A percentile compares a stretch with the other conserved stretches of the same genome.
phyloP scores from a whole-genome alignment of 345 rosid genomes.

The Arabidopsis thaliana region TAIR10.1 NC_003070.9:26225501-26226000 shows the following conservation, averaged over 20 bases:
- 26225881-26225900: constrained; percentile 65
- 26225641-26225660: constrained; percentile 56
- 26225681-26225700: constrained; percentile 58
- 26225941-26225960: constrained; percentile 85
- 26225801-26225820: neutral
- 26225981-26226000: constrained; percentile 33
- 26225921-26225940: constrained; percentile 87
- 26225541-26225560: constrained; percentile 47
- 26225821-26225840: constrained; percentile 68
- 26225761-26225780: neutral
- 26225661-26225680: constrained; percentile 51
- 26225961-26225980: constrained; percentile 81
- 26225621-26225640: constrained; percentile 56
- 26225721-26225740: constrained; percentile 61
- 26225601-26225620: constrained; percentile 53
- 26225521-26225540: constrained; percentile 46
- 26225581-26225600: constrained; percentile 49
- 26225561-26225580: constrained; percentile 46
- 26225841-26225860: constrained; percentile 58
- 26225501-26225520: constrained; percentile 52
- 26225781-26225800: neutral
- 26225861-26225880: constrained; percentile 78
- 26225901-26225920: constrained; percentile 72
- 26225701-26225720: constrained; percentile 57
- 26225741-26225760: constrained; percentile 55